Evolutionary conservation across 2,329 filamentous ascomycete genomes (phyloP).

Genomic region (Phialocephala sp.): DNA sequence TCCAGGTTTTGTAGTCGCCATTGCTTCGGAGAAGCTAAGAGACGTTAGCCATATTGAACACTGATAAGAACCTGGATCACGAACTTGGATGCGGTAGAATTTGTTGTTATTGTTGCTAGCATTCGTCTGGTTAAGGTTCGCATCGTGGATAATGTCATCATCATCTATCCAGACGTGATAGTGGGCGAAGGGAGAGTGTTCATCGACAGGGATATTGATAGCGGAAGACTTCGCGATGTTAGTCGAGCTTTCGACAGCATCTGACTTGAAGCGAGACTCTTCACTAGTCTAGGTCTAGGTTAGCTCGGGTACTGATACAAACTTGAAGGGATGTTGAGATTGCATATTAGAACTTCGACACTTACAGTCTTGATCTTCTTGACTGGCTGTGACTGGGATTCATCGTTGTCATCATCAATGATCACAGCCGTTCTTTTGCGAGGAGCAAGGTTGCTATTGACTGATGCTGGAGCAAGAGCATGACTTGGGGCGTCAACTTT

Average conservation of each 20-base stretch:
- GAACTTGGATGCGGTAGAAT: conserved; percentile 67
- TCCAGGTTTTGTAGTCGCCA: conserved; percentile 67
- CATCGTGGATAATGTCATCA: conserved; percentile 74
- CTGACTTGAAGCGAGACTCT: conserved; percentile 27
- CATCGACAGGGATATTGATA: conserved; percentile 57
- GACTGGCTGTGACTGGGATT: conserved; percentile 37
- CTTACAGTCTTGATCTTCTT: conserved; percentile 40
- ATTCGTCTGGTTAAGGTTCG: conserved; percentile 80
- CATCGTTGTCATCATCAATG: conserved; percentile 34
- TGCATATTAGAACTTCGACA: conserved; percentile 38
- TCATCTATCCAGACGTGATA: conserved; percentile 68
- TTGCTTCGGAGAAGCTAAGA: conserved; percentile 49
- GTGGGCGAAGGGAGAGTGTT: conserved; percentile 46
- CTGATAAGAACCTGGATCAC: neutral
- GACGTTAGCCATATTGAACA: neutral
- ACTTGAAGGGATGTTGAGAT: neutral
- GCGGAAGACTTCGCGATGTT: conserved; percentile 50
- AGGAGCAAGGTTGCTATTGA: conserved; percentile 23
- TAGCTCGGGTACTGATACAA: no score
- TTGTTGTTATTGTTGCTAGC: conserved; percentile 78
- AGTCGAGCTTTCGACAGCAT: conserved; percentile 29
- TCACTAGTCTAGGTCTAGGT: neutral
- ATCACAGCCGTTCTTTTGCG: conserved; percentile 30
- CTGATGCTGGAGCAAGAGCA: conserved; percentile 6
- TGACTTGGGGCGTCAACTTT: conserved; percentile 29